These are phyloP conservation scores for Xylaria sp. DNA, from an alignment of 2,329 filamentous ascomycete species.

Conservation along the genomic window DNA sequence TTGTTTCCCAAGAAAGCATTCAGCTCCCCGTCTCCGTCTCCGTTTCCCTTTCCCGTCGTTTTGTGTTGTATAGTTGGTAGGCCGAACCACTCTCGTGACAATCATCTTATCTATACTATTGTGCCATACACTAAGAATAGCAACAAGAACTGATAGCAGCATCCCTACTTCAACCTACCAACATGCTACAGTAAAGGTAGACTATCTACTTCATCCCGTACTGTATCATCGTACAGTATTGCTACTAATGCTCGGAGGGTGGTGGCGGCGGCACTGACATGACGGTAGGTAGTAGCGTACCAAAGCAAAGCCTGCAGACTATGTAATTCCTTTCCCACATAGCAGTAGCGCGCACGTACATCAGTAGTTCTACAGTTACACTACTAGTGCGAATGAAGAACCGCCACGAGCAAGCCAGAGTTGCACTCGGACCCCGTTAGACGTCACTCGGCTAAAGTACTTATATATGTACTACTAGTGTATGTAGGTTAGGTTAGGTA, in stretches of 20 bases:
- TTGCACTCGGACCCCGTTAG: conserved; percentile 15
- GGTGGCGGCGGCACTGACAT: background rate
- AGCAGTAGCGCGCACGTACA: background rate
- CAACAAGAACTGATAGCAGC: background rate
- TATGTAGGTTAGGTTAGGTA: too few relatives aligned
- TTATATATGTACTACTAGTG: too few relatives aligned
- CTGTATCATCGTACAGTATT: background rate
- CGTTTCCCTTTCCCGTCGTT: background rate
- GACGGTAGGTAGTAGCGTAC: background rate
- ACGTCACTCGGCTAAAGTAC: background rate
- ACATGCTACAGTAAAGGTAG: background rate
- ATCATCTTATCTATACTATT: background rate
- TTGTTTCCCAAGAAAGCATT: background rate
- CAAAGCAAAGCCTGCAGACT: background rate
- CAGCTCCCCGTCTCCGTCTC: background rate
- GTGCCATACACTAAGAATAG: conserved; percentile 24
- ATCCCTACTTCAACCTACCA: background rate
- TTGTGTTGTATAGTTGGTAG: background rate
- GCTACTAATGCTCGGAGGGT: conserved; percentile 2
- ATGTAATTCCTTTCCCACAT: background rate
- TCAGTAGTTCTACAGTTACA: background rate
- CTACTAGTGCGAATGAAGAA: conserved; percentile 27
- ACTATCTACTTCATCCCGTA: background rate
- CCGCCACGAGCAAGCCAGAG: conserved; percentile 6
- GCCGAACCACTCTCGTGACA: background rate